Evolutionary conservation across 768 basidiomycete genomes (phyloP), one percentile per base, ranked within the genome.

Genomic region (Suillus tomentosus): DNA sequence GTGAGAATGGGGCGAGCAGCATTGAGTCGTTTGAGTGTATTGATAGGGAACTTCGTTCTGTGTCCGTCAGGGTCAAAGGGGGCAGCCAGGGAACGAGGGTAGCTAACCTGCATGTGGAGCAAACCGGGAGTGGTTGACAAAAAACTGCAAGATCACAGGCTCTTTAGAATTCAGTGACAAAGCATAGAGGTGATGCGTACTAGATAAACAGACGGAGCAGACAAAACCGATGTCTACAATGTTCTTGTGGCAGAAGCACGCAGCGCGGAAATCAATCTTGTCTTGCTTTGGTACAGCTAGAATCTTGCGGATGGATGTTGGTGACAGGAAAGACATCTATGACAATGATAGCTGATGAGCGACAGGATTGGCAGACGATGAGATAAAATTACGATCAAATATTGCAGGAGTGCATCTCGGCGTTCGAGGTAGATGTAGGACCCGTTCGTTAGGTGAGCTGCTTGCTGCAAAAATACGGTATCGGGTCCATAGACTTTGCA

Each of bases 161-260:
- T 59, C 56, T 13, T 58, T 58, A 37, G 14, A 67, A 58, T 58
- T 60, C 8, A 39, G 37, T 51, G 37, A 67, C 47, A 66, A 63
- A 27, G 62, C 43, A 47, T 48, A 64, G 27, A 40, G 47, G 68
- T 51, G 48, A 42, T 63, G 83, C 93, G 63, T 69, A 97, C 96
- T 99, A 34, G 95, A 96, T 37, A 99, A 78, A 74, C 97, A 99
- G 39, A 99, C 95, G n/a, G 95, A 96, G 74, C 97, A 99, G 24
- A 99, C 95, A 69, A 95, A 99, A 62, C 95, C 97, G 61, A 99
- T 86, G 73, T 99, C 96, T 47, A 99, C 87, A 56, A 97, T 96
- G 61, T 90, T 90, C 75, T 98, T 97, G 78, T 99, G 97, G 79
- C 97, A 99, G 80, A 99, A 99, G 74, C 96, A 99, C 9, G 96